Evolutionary conservation across 768 basidiomycete species (phyloP), one percentile per base, ranked within the genome.

Genomic region (Pleurotus cornucopiae): DNA sequence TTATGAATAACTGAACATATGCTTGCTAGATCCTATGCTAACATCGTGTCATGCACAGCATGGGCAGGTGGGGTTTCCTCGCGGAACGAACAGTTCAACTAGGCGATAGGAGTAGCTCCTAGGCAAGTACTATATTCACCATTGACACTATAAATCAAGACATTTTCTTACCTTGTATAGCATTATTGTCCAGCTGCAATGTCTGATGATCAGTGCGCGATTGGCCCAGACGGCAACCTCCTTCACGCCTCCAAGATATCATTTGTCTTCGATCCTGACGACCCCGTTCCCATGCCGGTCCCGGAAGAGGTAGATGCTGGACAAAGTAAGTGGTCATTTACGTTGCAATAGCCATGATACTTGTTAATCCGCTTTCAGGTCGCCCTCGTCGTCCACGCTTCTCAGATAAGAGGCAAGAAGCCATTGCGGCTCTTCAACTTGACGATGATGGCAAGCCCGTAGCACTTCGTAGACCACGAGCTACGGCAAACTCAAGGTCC

Each of bases 181-280:
- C 13, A 43, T 20, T 20, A 20, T 20, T 20, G 20, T 20, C 41
- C 41, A 43, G 11, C 5, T 43, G 5, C 18, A 14, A 43, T 43
- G 18, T 6, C 41, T 12, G 12, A 43, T 55, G 58, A 59, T 12
- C 58, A 59, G 46, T 59, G 58, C 38, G 38, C 54, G n/a, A 21
- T 59, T 26, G 58, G 58, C 3, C 54, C 58, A 3, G 55, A 59
- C 38, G 58, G 58, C 2, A 13, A 44, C 25, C 58, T 56, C 13
- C 54, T 59, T 4, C 53, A 43, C 1, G 54, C 58, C 6, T 48
- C 46, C 30, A 30, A 59, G 20, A 55, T 59, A 44, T 38, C 11
- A 41, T 59, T 59, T 23, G 16, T 30, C 18, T 23, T 55, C 18
- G 54, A 59, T 44, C 54, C 55, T 1, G 55, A 59, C 37, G 58